Conservation (phyloP, 352 stramenopile genomes). For the Globisporangium spiculum region DNA sequence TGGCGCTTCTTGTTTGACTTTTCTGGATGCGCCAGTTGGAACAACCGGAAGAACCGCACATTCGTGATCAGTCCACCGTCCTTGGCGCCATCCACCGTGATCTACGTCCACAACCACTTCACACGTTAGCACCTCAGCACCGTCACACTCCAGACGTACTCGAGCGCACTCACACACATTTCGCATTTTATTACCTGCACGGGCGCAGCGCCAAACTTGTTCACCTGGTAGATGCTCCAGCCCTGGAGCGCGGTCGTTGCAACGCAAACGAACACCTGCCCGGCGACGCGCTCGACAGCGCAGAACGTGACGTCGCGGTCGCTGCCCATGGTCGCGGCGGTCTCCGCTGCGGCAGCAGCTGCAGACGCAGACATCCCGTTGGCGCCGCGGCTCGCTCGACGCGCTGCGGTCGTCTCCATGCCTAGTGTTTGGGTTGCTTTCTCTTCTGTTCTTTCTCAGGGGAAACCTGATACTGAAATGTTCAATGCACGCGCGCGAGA, state of each 20-base stretch:
- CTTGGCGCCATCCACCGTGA: constrained; percentile 42
- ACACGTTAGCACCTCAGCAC: background rate
- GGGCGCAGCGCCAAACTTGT: constrained; percentile 49
- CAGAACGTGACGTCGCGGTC: constrained; percentile 60
- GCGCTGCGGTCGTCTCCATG: background rate
- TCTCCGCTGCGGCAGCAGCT: constrained; percentile 10
- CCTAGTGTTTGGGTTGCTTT: background rate
- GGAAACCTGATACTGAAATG: constrained; percentile 1
- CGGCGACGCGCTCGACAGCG: constrained; percentile 49
- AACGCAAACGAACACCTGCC: constrained; percentile 49
- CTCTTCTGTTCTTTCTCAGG: constrained; percentile 5
- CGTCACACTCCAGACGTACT: background rate
- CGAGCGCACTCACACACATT: background rate
- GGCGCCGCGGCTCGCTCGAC: background rate
- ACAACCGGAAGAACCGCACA: constrained; percentile 66
- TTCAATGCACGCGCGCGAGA: background rate
- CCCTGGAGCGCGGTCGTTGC: constrained; percentile 38
- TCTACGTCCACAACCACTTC: constrained; percentile 22
- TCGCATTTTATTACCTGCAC: constrained; percentile 29
- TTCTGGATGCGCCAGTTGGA: constrained; percentile 22
- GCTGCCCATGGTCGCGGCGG: constrained; percentile 17
- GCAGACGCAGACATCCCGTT: background rate
- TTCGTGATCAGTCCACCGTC: constrained; percentile 36
- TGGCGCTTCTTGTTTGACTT: background rate
- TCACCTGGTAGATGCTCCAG: constrained; percentile 64